phyloP scores from a whole-genome alignment of 129 eudicot genomes.

The Gnaphalium uliginosum region DNA sequence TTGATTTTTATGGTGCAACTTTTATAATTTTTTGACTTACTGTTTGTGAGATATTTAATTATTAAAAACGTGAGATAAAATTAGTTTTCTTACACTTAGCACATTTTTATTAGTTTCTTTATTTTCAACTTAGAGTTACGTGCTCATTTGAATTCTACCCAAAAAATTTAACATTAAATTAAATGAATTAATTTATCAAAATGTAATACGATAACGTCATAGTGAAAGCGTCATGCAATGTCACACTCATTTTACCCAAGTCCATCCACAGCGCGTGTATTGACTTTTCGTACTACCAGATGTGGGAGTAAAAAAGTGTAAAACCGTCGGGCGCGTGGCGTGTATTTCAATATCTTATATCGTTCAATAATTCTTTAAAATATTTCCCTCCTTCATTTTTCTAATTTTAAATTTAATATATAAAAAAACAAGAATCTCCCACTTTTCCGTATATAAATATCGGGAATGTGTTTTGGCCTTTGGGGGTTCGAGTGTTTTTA shows the following conservation, averaged over 20 bases:
- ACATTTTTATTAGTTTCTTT: no score
- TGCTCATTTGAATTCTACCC: no score
- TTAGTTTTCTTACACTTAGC: no score
- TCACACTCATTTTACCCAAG: neutral
- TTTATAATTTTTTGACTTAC: no score
- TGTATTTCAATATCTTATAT: neutral
- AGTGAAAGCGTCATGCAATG: neutral
- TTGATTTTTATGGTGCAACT: no score
- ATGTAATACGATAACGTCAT: neutral
- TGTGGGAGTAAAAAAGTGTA: no score
- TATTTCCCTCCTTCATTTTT: neutral
- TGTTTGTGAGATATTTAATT: no score
- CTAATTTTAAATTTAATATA: neutral
- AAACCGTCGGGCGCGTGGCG: neutral
- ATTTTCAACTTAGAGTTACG: no score
- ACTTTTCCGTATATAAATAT: slow-evolving; percentile 18
- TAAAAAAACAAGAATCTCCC: neutral
- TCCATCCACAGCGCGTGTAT: neutral
- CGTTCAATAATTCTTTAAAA: no score
- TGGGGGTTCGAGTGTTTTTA: neutral
- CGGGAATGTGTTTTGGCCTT: neutral
- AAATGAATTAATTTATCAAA: no score
- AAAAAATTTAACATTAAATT: no score
- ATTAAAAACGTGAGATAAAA: no score
- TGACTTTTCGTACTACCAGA: neutral